These are phyloP conservation scores for Polyporus arcularius DNA, from an alignment of 768 basidiomycete species.

Conservation along the genomic window DNA sequence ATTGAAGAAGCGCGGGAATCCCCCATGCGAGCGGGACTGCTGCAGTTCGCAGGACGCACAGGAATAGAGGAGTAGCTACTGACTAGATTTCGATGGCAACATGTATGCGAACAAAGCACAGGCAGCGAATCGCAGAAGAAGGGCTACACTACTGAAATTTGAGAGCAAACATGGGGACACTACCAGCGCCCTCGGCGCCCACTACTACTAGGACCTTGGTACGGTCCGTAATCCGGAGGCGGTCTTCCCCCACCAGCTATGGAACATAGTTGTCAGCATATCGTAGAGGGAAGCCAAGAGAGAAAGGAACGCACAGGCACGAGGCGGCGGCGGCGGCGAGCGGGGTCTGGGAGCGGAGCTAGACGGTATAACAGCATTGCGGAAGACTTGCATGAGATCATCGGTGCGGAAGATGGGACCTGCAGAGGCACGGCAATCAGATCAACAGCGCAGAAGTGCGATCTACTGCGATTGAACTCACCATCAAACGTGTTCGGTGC, in stretches of 20 bases:
- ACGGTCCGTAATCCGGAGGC: slow-evolving; percentile 85
- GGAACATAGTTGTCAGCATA: slow-evolving; percentile 2
- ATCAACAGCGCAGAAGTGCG: not conserved
- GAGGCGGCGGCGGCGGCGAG: slow-evolving; percentile 50
- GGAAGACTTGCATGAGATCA: slow-evolving; percentile 84
- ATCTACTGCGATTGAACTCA: slow-evolving; percentile 28
- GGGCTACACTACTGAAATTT: not conserved
- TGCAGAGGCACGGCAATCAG: slow-evolving; percentile 32
- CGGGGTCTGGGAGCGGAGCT: slow-evolving; percentile 50
- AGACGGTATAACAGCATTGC: slow-evolving; percentile 74
- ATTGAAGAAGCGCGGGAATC: too few species aligned
- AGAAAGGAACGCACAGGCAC: slow-evolving; percentile 40
- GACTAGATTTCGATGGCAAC: not conserved
- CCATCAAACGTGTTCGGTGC: slow-evolving; percentile 78
- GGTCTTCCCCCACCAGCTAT: slow-evolving; percentile 58
- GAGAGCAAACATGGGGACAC: not conserved
- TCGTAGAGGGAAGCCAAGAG: not conserved
- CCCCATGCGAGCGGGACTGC: too few species aligned
- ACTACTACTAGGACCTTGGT: slow-evolving; percentile 67
- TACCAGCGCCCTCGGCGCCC: slow-evolving; percentile 45
- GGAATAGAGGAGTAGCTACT: too few species aligned
- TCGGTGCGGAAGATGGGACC: slow-evolving; percentile 91
- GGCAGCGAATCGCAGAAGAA: not conserved
- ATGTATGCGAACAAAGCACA: not conserved
- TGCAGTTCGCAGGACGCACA: too few species aligned